Base-by-base conservation (phyloP, 179 eudicot genomes). In the Nepenthes alata region DNA sequence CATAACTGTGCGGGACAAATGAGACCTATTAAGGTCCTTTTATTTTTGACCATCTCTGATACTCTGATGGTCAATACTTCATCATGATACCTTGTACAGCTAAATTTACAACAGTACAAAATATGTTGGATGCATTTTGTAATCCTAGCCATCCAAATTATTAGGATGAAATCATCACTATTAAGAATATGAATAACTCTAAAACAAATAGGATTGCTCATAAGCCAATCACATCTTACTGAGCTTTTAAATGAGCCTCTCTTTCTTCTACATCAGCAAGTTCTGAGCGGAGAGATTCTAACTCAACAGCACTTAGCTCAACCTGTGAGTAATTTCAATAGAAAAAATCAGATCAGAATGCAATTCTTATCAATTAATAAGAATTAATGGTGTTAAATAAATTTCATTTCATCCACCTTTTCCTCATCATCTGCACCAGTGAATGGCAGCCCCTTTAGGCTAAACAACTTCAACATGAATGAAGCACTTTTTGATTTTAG, bases 231-330 rank as follows among this genome's bases (percentile, higher is more conserved):
- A 55, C 11, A 0, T 2, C 37, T 70, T 83, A 89, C 98, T 71
- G 98, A 60, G 98, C 98, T 87, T 83, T 93, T 61, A 82, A 72
- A 77, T 85, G 85, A 68, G 97, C 87, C 67, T 81, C 96, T 67
- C 85, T 70, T 74, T 89, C 97, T 79, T 89, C 98, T 66, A 85
- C 67, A 65, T 81, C 79, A 62, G 83, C 76, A 70, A 93, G 80
- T 74, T 79, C 88, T 64, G 98, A 78, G 64, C 87, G 80, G 45
- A 93, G 94, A 53, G 90, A 85, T 77, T 87, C 82, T 63, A 87
- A 74, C 80, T 89, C 97, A 50, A 75, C 83, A 63, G 87, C 83
- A 70, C 76, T 81, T 67, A 93, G 68, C 74, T 80, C 83, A 65
- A 87, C 91, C 96, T 85, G 55, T n/a, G 2, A 52, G 55, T 52